Evolutionary conservation across 2,329 filamentous ascomycete species (phyloP), one percentile per base, ranked within the genome.

Genomic region (Orbilia ellipsospora): DNA sequence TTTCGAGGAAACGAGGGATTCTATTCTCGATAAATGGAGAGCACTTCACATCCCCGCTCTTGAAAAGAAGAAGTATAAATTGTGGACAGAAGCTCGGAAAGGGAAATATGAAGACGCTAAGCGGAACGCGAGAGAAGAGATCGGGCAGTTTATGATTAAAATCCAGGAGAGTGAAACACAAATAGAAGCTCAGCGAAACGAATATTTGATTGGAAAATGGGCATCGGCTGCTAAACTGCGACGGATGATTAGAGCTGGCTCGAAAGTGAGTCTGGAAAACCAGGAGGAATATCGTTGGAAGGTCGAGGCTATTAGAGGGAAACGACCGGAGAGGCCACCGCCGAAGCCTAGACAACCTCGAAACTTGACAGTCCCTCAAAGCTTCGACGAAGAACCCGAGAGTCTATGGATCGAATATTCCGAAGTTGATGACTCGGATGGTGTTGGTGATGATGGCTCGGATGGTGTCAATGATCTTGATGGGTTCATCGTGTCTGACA

Each of bases 401-500:
- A 65, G 54, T 40, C 36, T 60, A 2, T 61, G 23, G 6, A 63
- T 54, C 16, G 28, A 65, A n/a, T 54, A 55, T 23, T 44, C 55
- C 3, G 63, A 20, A 12, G 65, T 69, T 13, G 64, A 75, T 36
- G 50, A 52, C 1, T 73, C 69, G 8, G 70, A 73, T 61, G 28
- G 28, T 7, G 69, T 51, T 1, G 75, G 77, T 6, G 67, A 64
- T n/a, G n/a, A n/a, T n/a, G n/a, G n/a, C 5, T 69, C 74, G 1
- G 77, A 77, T 28, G 77, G 68, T 4, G 51, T 13, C 13, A 70
- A 74, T 60, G 77, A 63, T 13, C 45, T 78, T 13, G 68, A 61
- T 13, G 78, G 64, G 1, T 79, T 79, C n/a, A 78, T 79, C 44
- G 78, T 78, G 12, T 5, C 50, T 18, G 77, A 79, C 59, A 63